A percentile compares a stretch with the other conserved stretches of the same genome.
These are phyloP conservation scores for Pleurotus citrinopileatus DNA, from an alignment of 768 basidiomycete species.

Conservation along the genomic window DNA sequence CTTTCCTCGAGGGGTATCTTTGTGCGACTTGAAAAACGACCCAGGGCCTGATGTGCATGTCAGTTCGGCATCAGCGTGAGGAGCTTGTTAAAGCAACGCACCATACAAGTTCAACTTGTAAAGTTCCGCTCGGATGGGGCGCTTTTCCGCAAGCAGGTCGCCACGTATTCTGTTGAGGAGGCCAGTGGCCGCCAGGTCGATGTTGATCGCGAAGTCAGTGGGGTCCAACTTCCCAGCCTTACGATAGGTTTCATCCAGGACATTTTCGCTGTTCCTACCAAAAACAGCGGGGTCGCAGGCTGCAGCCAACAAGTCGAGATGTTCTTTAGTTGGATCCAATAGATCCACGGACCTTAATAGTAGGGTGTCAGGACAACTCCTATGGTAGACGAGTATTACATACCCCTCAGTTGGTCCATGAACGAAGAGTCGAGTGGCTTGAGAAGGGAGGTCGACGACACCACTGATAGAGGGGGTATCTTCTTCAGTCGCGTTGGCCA, in stretches of 20 bases:
- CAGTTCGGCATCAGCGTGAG: not conserved
- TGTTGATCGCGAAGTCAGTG: slow-evolving; percentile 22
- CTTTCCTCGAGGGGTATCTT: slow-evolving; percentile 34
- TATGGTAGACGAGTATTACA: not conserved
- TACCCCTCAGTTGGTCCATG: not conserved
- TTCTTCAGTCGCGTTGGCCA: not conserved
- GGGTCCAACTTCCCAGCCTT: slow-evolving; percentile 32
- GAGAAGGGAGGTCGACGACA: not conserved
- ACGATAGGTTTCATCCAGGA: slow-evolving; percentile 32
- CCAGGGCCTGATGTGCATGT: slow-evolving; percentile 18
- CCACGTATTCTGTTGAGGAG: slow-evolving; percentile 19
- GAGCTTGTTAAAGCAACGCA: slow-evolving; percentile 10
- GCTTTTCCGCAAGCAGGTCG: slow-evolving; percentile 16
- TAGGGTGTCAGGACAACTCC: not conserved
- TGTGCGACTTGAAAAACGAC: slow-evolving; percentile 40
- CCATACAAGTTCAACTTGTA: slow-evolving; percentile 41
- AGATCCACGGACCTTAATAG: slow-evolving; percentile 10
- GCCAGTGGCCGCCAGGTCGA: slow-evolving; percentile 21
- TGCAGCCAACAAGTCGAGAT: slow-evolving; percentile 19
- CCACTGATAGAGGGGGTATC: not conserved
- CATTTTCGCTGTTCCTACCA: slow-evolving; percentile 25
- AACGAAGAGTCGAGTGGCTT: not conserved
- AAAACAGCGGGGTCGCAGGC: slow-evolving; percentile 31
- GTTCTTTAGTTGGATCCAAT: not conserved
- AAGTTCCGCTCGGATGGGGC: slow-evolving; percentile 23